Conservation (phyloP, 2,329 filamentous ascomycete genomes). For the Parasarocladium wereldwijsianum region DNA sequence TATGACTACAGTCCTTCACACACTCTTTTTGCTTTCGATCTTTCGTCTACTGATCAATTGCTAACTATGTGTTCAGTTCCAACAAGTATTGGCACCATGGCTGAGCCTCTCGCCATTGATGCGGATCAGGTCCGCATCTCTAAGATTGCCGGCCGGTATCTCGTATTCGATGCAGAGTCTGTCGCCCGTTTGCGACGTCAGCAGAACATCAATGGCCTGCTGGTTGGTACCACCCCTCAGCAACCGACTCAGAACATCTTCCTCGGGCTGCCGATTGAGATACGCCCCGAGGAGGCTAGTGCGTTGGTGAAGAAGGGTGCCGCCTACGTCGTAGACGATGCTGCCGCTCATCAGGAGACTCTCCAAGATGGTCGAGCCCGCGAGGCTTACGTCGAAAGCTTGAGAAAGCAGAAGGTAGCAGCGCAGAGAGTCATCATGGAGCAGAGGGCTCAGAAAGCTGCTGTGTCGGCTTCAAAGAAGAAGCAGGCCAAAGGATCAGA, state of each 20-base stretch:
- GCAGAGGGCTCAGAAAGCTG: conserved; percentile 20
- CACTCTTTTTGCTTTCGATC: conserved; percentile 3
- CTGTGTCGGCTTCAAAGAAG: conserved; percentile 11
- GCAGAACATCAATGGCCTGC: conserved; percentile 73
- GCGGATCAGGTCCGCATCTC: conserved; percentile 57
- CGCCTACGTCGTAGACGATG: conserved; percentile 72
- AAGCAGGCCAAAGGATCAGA: conserved; percentile 9
- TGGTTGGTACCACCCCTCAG: conserved; percentile 80
- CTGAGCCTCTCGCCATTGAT: not conserved
- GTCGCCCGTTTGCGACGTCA: conserved; percentile 64
- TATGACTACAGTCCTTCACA: conserved; percentile 17
- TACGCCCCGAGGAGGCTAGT: conserved; percentile 81
- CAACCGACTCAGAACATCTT: conserved; percentile 93
- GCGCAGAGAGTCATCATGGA: conserved; percentile 25
- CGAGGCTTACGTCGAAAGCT: conserved; percentile 50
- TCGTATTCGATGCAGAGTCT: conserved; percentile 76
- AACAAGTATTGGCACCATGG: conserved; percentile 6
- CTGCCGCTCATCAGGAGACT: conserved; percentile 49
- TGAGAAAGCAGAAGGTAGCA: conserved; percentile 24
- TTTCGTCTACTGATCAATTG: conserved; percentile 7
- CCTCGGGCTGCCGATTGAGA: conserved; percentile 71
- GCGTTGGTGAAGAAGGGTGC: conserved; percentile 63
- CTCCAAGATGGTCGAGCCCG: conserved; percentile 39
- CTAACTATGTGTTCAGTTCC: too few relatives aligned
- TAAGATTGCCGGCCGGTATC: conserved; percentile 63